Evolutionary conservation across 2,329 filamentous ascomycete genomes (phyloP), one percentile per base, ranked within the genome.

Genomic region (Alternaria brassicicola): DNA sequence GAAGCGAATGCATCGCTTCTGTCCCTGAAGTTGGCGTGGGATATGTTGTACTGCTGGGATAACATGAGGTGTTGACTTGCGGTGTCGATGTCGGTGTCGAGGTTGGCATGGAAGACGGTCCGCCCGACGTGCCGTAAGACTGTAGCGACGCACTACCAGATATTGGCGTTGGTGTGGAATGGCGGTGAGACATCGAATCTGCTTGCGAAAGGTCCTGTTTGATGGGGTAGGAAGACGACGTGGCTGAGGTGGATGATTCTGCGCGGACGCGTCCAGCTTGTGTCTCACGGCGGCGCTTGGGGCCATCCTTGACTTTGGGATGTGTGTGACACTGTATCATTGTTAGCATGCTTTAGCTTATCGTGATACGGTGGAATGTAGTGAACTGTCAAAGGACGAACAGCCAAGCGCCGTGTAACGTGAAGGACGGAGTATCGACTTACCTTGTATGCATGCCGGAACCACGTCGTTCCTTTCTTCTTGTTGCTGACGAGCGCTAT

Each of bases 401-500:
- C 33, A 54, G 54, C 43, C 26, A 49, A 52, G 31, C 17, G 10
- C 12, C n/a, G 23, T 51, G 45, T 57, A 67, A 62, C 63, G 57
- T 23, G 51, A 25, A 15, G 42, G 38, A 45, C 25, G 23, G 43
- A 33, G 15, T 15, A 23, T 6, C 26, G 48, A 78, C 58, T 55
- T 43, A 91, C 89, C 85, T 94, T 95, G 81, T 95, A 95, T 45
- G 91, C 91, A 77, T 96, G 92, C 65, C 92, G 84, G 77, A 94
- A 96, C 91, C 91, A 96, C 3, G 91, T 93, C 1, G 91, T 96
- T n/a, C 91, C 91, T 80, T 94, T 93, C 82, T 94, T 94, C 80
- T 94, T 94, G 75, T 88, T 92, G 79, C 89, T 93, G 39, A 93
- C 89, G 33, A 93, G 81, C 12, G 89, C 88, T 65, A 93, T 89